Evolutionary conservation across 2,329 filamentous ascomycete genomes (phyloP), one percentile per base, ranked within the genome.

Genomic region (Gremmenia infestans): DNA sequence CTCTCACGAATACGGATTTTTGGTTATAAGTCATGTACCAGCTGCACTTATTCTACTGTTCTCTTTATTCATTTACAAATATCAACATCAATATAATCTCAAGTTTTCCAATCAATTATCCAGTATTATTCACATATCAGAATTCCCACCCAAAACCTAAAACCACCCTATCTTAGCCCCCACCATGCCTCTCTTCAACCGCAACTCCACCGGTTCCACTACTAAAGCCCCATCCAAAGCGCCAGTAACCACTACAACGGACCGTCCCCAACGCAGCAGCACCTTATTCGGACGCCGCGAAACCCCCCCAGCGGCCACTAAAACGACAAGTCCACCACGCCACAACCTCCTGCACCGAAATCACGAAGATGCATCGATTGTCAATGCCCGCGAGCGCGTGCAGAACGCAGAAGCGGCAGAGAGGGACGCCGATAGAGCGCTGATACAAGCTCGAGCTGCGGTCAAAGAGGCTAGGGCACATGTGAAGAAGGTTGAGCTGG

Each of bases 381-480:
- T 79, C 1, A 75, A 79, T 22, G 86, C 86, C 0, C 76, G 81
- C 4, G 81, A 88, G 70, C 78, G 81, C 36, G 80, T 89, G 19
- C 73, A 83, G 62, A 71, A 73, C 47, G 86, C 86, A 28, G 86
- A 89, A 72, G 68, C 72, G 0, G 83, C 85, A 0, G 86, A 89
- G 72, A 71, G 74, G 6, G 83, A 88, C 17, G 86, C 86, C 0
- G 86, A 88, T 63, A 75, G 79, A 2, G 86, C 85, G 0, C 70
- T 88, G 14, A 74, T 79, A 9, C 76, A 80, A 8, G 84, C 85
- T 0, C 75, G 81, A 52, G 65, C 75, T 35, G 79, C 80, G 1
- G 86, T 87, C 0, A 76, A 78, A 25, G 82, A 86, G 61, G 86
- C 86, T 0, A 74, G 81, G 35, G 83, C 84, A 47, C 79, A 88